phyloP scores from a whole-genome alignment of 2,329 filamentous ascomycete species.

The Septoria linicola region DNA sequence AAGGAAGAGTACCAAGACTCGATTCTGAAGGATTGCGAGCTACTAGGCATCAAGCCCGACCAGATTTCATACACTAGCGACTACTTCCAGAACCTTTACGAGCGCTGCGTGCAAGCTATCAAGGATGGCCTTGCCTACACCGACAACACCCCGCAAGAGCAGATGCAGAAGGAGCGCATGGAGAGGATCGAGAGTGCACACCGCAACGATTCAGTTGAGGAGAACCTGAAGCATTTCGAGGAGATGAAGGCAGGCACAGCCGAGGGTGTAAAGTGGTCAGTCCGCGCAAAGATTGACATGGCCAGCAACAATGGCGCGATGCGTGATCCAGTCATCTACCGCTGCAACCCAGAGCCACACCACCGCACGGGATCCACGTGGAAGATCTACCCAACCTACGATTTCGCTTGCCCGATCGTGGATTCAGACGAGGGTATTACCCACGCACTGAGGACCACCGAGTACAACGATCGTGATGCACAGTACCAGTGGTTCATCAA shows the following conservation, averaged over 20 bases:
- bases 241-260: conserved; percentile 87
- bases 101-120: conserved; percentile 80
- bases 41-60: conserved; percentile 91
- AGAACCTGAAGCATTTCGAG: conserved; percentile 81
- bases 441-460: conserved; percentile 77
- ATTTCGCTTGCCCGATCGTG: conserved; percentile 80
- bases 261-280: conserved; percentile 81
- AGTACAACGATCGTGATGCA: conserved; percentile 83
- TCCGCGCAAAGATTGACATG: conserved; percentile 88
- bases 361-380: conserved; percentile 76
- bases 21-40: conserved; percentile 84
- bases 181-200: conserved; percentile 78
- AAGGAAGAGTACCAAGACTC: conserved; percentile 94
- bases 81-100: conserved; percentile 90
- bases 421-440: conserved; percentile 80
- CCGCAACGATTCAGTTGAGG: conserved; percentile 74
- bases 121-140: conserved; percentile 86
- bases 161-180: conserved; percentile 81
- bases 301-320: conserved; percentile 94
- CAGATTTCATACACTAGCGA: conserved; percentile 86
- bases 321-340: conserved; percentile 95
- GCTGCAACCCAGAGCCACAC: conserved; percentile 74
- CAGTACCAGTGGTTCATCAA: conserved; percentile 86
- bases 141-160: conserved; percentile 88
- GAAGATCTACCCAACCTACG: conserved; percentile 87